Evolutionary conservation across 805 yeast species (phyloP), one percentile per base, ranked within the genome.

Genomic region (Millerozyma acaciae): DNA sequence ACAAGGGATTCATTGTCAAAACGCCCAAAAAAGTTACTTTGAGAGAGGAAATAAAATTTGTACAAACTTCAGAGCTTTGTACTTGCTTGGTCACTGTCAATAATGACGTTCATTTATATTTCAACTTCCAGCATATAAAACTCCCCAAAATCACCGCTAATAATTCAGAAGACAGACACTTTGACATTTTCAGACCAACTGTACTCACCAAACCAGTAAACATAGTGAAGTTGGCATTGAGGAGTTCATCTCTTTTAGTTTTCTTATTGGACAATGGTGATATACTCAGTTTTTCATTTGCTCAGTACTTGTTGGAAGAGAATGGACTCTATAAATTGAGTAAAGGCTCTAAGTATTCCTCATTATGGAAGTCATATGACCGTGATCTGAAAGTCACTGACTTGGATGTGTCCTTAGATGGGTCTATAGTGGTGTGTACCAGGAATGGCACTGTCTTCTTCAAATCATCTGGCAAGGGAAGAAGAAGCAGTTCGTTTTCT

Each of bases 401-500:
- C 56, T 71, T 84, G 20, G 90, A 80, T 47, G 68, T 80, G 27
- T 73, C 83, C 2, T 62, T 58, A 12, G 84, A 80, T 47, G 94
- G 94, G 0, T 76, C 84, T 0, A 53, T 85, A 2, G 62, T 88
- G 1, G 51, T 89, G 1, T 74, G 83, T 41, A 81, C 93, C 0
- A 54, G 64, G 14, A 76, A 78, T 30, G 96, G 96, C 0, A 71
- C 80, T 15, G 84, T 75, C 0, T 86, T 73, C 44, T 62, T 65
- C 43, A 70, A 60, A 41, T 41, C 43, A 28, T 32, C 53, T n/a
- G 13, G 26, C 13, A 10, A n/a, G 6, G 40, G 38, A 12, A 51
- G 44, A 30, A 34, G 69, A 15, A 50, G 55, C 30, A 59, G 49
- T 16, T 62, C 70, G 1, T 44, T 57, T 42, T 40, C 64, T 16